phyloP scores from a whole-genome alignment of 2,329 filamentous ascomycete species.

The Xylaria sp. region DNA sequence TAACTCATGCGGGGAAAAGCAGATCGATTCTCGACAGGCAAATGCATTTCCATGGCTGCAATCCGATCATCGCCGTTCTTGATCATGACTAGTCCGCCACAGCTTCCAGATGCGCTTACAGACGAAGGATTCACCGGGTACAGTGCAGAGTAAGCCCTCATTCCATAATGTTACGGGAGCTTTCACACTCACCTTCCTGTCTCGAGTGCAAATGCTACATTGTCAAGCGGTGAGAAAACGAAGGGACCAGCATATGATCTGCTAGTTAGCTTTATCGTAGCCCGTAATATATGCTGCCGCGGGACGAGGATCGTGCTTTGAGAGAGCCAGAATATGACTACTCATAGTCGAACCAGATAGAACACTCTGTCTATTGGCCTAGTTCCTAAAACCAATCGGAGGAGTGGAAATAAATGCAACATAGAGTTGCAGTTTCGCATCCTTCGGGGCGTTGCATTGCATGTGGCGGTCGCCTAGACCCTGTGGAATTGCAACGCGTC shows the following conservation, averaged over 20 bases:
- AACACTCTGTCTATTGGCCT: not conserved
- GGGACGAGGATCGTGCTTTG: not conserved
- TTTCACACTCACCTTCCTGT: constrained; percentile 21
- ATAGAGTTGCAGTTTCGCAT: constrained; percentile 7
- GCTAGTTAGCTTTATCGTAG: not conserved
- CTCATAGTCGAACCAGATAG: not conserved
- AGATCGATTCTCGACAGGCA: not conserved
- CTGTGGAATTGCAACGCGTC: not conserved
- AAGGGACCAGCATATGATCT: constrained; percentile 3
- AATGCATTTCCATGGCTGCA: not conserved
- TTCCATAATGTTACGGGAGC: not conserved
- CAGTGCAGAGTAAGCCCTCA: constrained; percentile 3
- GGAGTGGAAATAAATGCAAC: not conserved
- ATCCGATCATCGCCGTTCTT: not conserved
- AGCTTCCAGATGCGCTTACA: not conserved
- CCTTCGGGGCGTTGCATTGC: constrained; percentile 13
- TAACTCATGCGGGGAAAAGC: constrained; percentile 1
- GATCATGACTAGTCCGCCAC: not conserved
- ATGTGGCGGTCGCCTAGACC: not conserved
- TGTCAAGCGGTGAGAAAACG: constrained; percentile 10
- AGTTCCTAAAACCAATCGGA: not conserved
- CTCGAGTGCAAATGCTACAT: constrained; percentile 20
- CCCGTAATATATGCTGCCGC: not conserved
- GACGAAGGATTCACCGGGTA: not conserved
- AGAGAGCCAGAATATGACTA: not conserved